Percentiles rank a stretch among this genome's conserved stretches.
Conservation (phyloP, 1,139 yeast genomes). For the Debaryomyces nepalensis region DNA sequence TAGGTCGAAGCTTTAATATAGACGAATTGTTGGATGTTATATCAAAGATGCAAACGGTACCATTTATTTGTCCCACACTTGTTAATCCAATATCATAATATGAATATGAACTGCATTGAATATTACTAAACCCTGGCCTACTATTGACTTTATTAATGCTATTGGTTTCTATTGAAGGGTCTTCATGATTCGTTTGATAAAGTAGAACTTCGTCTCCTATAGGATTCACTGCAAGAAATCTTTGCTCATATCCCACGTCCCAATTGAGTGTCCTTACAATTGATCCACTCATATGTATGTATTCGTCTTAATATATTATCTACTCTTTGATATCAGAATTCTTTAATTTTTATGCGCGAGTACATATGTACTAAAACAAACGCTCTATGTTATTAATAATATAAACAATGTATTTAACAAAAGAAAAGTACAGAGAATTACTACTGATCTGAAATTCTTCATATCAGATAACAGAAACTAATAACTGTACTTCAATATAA, state of each 20-base stretch:
- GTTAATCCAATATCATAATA: conserved; percentile 58
- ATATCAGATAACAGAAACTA: background rate
- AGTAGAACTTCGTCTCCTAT: conserved; percentile 69
- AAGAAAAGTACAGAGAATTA: background rate
- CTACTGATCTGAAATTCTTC: background rate
- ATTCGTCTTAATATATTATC: background rate
- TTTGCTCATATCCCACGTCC: conserved; percentile 60
- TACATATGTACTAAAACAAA: background rate
- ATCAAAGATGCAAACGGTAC: conserved; percentile 68
- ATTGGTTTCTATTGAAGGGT: conserved; percentile 38
- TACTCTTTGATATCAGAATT: background rate
- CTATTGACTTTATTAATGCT: conserved; percentile 53
- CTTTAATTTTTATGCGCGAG: background rate
- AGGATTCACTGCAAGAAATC: conserved; percentile 66
- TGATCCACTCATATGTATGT: conserved; percentile 51
- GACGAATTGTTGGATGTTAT: conserved; percentile 47
- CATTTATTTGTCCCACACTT: conserved; percentile 77
- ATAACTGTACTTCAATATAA: background rate
- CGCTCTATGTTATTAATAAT: background rate
- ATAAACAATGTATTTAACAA: conserved; percentile 3
- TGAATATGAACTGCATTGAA: conserved; percentile 75
- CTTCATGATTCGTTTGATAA: conserved; percentile 57
- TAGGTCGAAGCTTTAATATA: conserved; percentile 57
- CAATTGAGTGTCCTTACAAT: conserved; percentile 62
- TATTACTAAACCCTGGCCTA: conserved; percentile 68